Percentiles rank a stretch among this genome's conserved stretches.
These are phyloP conservation scores for Venturia effusa DNA, from an alignment of 2,329 filamentous ascomycete genomes.

Conservation along the genomic window DNA sequence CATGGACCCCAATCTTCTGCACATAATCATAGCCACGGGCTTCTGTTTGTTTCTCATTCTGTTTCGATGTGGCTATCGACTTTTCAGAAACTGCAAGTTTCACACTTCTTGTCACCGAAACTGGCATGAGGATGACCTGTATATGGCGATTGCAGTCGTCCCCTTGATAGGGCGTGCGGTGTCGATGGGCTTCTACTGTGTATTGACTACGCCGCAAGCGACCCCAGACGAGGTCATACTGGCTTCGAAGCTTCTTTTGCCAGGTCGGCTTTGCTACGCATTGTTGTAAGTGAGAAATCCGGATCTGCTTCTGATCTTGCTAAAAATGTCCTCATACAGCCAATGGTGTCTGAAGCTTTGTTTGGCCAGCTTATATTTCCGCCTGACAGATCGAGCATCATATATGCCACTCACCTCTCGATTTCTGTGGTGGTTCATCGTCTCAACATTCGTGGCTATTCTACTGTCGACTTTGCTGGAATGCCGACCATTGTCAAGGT, in stretches of 20 bases:
- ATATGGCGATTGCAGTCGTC: neutral
- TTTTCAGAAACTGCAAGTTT: neutral
- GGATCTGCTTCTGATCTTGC: neutral
- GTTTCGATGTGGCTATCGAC: neutral
- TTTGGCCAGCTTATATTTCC: neutral
- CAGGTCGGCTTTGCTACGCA: neutral
- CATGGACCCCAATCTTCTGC: neutral
- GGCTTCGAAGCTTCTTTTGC: neutral
- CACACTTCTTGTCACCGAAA: slow-evolving; percentile 3
- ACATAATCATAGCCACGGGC: neutral
- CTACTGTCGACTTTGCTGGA: neutral
- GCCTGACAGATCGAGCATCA: neutral
- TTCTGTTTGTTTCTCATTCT: neutral
- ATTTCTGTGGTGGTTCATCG: neutral
- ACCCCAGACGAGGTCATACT: neutral
- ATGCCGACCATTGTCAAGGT: neutral
- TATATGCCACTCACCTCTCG: neutral
- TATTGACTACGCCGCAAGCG: neutral
- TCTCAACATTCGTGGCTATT: neutral
- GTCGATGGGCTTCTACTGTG: neutral
- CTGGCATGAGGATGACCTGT: slow-evolving; percentile 4
- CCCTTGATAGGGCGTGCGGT: neutral
- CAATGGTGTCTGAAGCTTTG: slow-evolving; percentile 5
- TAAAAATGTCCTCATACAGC: neutral
- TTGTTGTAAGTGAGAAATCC: neutral